Conservation (phyloP, 1,284 basidiomycete genomes). For the Laetiporus sulphureus region DNA sequence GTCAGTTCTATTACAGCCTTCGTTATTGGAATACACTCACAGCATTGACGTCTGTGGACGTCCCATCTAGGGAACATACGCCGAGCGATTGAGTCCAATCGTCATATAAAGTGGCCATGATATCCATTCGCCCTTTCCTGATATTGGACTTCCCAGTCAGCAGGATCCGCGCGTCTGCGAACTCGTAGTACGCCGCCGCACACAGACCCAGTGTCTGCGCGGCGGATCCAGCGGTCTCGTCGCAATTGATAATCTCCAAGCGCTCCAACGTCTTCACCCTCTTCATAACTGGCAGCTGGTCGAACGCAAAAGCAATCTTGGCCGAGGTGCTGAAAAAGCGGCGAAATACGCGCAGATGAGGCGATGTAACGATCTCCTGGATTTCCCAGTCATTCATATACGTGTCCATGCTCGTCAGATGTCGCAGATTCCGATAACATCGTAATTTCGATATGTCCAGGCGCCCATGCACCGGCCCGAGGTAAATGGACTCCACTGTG, state of each 20-base stretch:
- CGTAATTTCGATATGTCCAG: constrained; percentile 24
- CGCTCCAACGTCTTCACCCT: constrained; percentile 20
- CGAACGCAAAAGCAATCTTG: constrained; percentile 19
- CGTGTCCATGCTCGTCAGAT: constrained; percentile 28
- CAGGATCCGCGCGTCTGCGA: constrained; percentile 10
- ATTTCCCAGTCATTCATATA: constrained; percentile 32
- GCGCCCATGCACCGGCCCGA: constrained; percentile 32
- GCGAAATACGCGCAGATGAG: constrained; percentile 24
- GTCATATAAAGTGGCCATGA: constrained; percentile 8
- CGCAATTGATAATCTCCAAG: constrained; percentile 24
- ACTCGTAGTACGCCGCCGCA: constrained; percentile 3
- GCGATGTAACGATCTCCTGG: constrained; percentile 24
- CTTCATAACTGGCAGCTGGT: constrained; percentile 26
- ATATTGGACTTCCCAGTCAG: constrained; percentile 8
- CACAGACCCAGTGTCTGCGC: constrained; percentile 4
- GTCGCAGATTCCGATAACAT: constrained; percentile 16
- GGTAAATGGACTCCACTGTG: constrained; percentile 23
- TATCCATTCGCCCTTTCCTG: constrained; percentile 4
- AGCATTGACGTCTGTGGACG: too few relatives aligned
- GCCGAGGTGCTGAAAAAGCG: constrained; percentile 20
- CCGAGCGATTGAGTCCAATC: too few relatives aligned
- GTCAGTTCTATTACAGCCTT: too few relatives aligned
- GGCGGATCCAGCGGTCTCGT: too few relatives aligned
- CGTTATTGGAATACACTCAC: too few relatives aligned
- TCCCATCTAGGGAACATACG: too few relatives aligned